Percentiles rank a stretch among this genome's conserved stretches.
phyloP scores from a whole-genome alignment of 2,329 filamentous ascomycete genomes.

The Fusarium robinianum region DNA sequence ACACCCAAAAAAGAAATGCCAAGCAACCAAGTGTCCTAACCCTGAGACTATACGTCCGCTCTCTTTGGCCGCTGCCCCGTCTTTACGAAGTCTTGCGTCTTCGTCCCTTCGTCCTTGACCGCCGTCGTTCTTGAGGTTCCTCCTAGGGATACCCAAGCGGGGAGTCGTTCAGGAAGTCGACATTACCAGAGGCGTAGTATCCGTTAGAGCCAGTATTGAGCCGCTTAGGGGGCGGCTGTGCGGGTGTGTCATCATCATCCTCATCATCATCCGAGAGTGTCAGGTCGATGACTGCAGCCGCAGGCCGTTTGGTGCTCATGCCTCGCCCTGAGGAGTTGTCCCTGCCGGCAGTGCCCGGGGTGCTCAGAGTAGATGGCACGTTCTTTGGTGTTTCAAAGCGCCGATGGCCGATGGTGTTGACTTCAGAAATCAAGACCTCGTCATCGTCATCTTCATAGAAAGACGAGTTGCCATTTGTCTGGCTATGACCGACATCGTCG shows the following conservation, averaged over 20 bases:
- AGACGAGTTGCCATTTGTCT: slow-evolving; percentile 36
- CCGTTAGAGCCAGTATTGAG: slow-evolving; percentile 42
- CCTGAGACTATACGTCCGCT: not conserved
- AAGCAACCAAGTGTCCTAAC: slow-evolving; percentile 5
- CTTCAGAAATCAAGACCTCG: slow-evolving; percentile 54
- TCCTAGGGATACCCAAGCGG: slow-evolving; percentile 33
- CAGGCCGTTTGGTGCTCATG: slow-evolving; percentile 53
- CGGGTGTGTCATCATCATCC: slow-evolving; percentile 56
- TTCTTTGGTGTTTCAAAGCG: slow-evolving; percentile 45
- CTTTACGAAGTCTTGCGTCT: slow-evolving; percentile 25
- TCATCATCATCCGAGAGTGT: slow-evolving; percentile 59
- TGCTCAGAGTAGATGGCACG: slow-evolving; percentile 43
- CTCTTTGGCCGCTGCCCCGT: slow-evolving; percentile 4
- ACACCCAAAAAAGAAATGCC: slow-evolving; percentile 26
- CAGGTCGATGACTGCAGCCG: slow-evolving; percentile 61
- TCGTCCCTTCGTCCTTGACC: slow-evolving; percentile 15
- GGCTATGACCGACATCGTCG: slow-evolving; percentile 38
- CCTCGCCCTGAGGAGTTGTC: slow-evolving; percentile 44
- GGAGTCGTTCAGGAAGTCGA: slow-evolving; percentile 32
- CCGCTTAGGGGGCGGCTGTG: slow-evolving; percentile 54
- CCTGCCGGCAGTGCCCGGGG: slow-evolving; percentile 44
- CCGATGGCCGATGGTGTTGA: slow-evolving; percentile 42
- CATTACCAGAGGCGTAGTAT: slow-evolving; percentile 21
- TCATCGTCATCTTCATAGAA: slow-evolving; percentile 51
- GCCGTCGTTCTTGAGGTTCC: slow-evolving; percentile 16